These are phyloP conservation scores for Botryotinia narcissicola DNA, from an alignment of 2,329 filamentous ascomycete genomes.

Conservation along the genomic window DNA sequence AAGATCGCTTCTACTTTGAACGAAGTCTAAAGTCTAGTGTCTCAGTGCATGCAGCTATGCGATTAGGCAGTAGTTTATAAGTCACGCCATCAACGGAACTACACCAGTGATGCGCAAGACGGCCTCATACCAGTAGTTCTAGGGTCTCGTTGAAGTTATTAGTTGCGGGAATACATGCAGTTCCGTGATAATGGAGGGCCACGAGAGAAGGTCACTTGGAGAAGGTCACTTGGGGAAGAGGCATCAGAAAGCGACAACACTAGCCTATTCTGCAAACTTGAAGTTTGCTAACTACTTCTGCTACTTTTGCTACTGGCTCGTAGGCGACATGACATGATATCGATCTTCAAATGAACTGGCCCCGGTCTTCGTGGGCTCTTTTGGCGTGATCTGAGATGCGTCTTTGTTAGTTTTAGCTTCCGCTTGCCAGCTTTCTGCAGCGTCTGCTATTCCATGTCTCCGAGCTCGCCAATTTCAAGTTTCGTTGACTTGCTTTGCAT, in stretches of 20 bases:
- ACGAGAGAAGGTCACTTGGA: neutral
- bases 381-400: neutral
- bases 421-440: neutral
- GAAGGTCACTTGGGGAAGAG: neutral
- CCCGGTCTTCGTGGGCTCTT: neutral
- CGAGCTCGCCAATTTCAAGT: neutral
- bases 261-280: neutral
- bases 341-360: neutral
- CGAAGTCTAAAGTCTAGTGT: neutral
- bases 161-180: fast-evolving
- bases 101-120: neutral
- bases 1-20: neutral
- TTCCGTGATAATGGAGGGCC: neutral
- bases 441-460: neutral
- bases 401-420: neutral
- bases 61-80: neutral
- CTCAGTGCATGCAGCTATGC: neutral
- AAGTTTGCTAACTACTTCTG: neutral
- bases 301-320: neutral
- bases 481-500: fast-evolving
- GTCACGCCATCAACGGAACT: neutral
- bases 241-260: neutral
- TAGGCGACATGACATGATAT: neutral
- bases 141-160: neutral
- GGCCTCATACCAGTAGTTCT: neutral